Conservation (phyloP, 2,329 filamentous ascomycete genomes). For the Talaromyces islandicus region DNA sequence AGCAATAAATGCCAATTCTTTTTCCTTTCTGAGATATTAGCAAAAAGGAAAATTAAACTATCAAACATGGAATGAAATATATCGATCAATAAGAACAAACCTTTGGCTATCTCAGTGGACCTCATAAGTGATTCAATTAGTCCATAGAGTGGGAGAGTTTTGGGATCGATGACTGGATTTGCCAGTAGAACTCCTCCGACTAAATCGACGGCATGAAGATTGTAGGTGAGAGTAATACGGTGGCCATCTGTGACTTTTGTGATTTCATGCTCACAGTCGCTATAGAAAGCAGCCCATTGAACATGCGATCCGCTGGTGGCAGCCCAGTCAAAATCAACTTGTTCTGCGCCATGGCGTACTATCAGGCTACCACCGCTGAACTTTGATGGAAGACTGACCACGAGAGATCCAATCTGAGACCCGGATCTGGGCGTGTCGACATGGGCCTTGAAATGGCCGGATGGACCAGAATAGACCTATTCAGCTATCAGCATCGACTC, state of each 20-base stretch:
- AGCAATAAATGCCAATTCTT: neutral
- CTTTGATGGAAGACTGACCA: conserved; percentile 44
- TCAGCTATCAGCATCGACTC: neutral
- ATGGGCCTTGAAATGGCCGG: conserved; percentile 46
- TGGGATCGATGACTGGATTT: conserved; percentile 23
- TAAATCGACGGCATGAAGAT: conserved; percentile 43
- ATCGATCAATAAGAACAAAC: neutral
- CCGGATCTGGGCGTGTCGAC: conserved; percentile 49
- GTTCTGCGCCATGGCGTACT: conserved; percentile 26
- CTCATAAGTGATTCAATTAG: neutral
- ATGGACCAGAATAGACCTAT: conserved; percentile 48
- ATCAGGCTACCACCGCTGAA: conserved; percentile 28
- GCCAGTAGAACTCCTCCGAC: conserved; percentile 18
- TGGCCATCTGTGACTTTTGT: conserved; percentile 46
- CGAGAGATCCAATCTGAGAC: conserved; percentile 49
- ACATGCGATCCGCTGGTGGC: conserved; percentile 16
- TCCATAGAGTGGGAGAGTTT: conserved; percentile 30
- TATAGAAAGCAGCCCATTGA: conserved; percentile 34
- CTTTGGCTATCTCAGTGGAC: conserved; percentile 19
- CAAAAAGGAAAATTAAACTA: neutral
- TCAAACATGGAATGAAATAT: neutral
- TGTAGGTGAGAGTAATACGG: conserved; percentile 56
- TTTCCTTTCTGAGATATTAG: neutral
- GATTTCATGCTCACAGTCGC: conserved; percentile 33
- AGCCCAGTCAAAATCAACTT: conserved; percentile 23